Conservation (phyloP, 371 early-diverging fungal genomes). For the Nematocida displodere region DNA sequence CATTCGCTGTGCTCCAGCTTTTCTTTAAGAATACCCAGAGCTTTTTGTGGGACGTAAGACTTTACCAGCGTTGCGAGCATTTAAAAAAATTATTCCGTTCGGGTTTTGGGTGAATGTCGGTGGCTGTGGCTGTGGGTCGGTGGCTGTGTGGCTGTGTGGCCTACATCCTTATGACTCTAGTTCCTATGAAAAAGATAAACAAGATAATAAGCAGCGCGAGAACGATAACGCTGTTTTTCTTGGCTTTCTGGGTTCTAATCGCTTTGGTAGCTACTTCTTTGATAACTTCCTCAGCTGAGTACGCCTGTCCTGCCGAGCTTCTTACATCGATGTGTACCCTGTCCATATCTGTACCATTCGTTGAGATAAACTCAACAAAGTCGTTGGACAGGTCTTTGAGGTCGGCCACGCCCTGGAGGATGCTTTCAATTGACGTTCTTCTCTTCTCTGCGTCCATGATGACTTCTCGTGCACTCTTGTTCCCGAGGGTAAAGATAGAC, state of each 20-base stretch:
- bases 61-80: background rate
- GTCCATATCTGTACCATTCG: constrained; percentile 15
- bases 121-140: no score
- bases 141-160: no score
- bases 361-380: constrained; percentile 2
- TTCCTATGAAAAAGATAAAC: background rate
- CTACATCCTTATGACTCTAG: background rate
- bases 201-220: background rate
- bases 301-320: background rate
- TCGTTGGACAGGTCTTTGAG: constrained; percentile 43
- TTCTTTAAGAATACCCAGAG: background rate
- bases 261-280: background rate
- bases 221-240: constrained; percentile 6
- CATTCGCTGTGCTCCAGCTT: constrained; percentile 4
- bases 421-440: constrained; percentile 22
- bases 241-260: constrained; percentile 38
- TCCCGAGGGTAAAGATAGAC: constrained; percentile 35
- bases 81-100: background rate
- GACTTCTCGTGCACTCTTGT: constrained; percentile 19
- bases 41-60: background rate
- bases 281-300: background rate
- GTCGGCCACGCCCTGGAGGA: constrained; percentile 33
- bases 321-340: constrained; percentile 30
- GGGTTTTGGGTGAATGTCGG: background rate
- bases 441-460: constrained; percentile 36